phyloP scores from a whole-genome alignment of 768 basidiomycete species.

The Boletus rubroflammeus region DNA sequence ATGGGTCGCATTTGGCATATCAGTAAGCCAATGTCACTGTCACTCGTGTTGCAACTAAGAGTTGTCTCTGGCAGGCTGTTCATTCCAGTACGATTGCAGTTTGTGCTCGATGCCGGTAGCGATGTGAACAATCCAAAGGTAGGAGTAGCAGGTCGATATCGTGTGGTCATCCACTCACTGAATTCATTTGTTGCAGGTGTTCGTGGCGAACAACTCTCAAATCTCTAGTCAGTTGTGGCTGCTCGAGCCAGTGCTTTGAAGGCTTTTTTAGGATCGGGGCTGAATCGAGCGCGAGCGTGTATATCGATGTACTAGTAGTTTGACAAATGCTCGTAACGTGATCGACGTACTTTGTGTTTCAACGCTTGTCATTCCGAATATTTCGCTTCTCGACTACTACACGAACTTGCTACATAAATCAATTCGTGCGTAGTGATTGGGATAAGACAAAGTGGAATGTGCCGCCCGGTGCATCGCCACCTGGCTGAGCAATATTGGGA shows the following conservation, averaged over 20 bases:
- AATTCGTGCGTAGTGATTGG: no score
- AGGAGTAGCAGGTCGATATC: background rate
- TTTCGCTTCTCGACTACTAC: background rate
- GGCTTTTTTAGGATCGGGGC: background rate
- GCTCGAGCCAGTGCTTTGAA: background rate
- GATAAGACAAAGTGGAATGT: no score
- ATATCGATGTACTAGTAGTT: background rate
- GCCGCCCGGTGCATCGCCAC: no score
- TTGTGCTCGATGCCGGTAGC: constrained; percentile 1
- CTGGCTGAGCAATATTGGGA: no score
- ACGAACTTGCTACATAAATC: no score
- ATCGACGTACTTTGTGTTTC: background rate
- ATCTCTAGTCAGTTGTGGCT: constrained; percentile 7
- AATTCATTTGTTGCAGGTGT: background rate
- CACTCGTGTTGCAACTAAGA: background rate
- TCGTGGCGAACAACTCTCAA: background rate
- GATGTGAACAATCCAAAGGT: background rate
- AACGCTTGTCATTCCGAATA: background rate
- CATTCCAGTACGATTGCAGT: background rate
- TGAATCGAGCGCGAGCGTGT: background rate
- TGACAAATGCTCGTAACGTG: background rate
- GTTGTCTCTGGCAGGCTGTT: background rate
- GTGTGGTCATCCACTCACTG: background rate
- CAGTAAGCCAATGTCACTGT: background rate
- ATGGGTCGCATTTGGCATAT: background rate